Evolutionary conservation across 345 rosid genomes (phyloP).

Genomic region (Erysimum cheiranthoides): DNA sequence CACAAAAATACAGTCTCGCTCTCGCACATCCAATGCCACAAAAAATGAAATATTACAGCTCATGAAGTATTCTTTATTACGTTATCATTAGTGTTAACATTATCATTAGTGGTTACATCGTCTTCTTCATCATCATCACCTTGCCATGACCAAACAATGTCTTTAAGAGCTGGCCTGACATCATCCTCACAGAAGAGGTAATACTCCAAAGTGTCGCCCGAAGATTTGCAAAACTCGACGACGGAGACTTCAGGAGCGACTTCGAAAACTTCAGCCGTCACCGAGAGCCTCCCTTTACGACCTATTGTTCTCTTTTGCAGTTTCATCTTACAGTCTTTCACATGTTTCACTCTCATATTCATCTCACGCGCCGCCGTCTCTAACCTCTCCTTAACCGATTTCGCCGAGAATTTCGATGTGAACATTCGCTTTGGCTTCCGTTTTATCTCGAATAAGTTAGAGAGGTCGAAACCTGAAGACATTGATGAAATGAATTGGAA

Average conservation of each 20-base stretch:
- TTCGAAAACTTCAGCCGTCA: conserved; percentile 69
- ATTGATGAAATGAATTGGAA: conserved; percentile 76
- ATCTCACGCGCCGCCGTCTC: conserved; percentile 58
- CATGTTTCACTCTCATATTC: conserved; percentile 57
- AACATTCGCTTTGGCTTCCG: conserved; percentile 58
- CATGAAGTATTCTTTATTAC: conserved; percentile 10
- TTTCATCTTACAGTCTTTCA: conserved; percentile 57
- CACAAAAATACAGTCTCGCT: not conserved
- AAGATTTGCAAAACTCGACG: conserved; percentile 68
- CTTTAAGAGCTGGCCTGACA: conserved; percentile 74
- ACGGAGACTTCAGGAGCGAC: conserved; percentile 70
- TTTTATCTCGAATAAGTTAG: conserved; percentile 68
- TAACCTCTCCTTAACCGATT: conserved; percentile 54
- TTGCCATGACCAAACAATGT: conserved; percentile 92
- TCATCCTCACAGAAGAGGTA: conserved; percentile 65
- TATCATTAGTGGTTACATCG: conserved; percentile 13
- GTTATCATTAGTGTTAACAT: conserved; percentile 1
- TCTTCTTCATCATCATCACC: conserved; percentile 59
- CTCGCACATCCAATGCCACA: conserved; percentile 36
- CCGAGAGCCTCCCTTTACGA: conserved; percentile 59
- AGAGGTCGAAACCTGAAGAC: conserved; percentile 83
- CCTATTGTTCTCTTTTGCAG: conserved; percentile 58
- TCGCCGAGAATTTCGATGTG: conserved; percentile 62
- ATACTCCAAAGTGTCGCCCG: conserved; percentile 68
- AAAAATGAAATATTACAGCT: conserved; percentile 15